Evolutionary conservation across 352 stramenopile genomes (phyloP).

Genomic region (Plasmopara halstedii): DNA sequence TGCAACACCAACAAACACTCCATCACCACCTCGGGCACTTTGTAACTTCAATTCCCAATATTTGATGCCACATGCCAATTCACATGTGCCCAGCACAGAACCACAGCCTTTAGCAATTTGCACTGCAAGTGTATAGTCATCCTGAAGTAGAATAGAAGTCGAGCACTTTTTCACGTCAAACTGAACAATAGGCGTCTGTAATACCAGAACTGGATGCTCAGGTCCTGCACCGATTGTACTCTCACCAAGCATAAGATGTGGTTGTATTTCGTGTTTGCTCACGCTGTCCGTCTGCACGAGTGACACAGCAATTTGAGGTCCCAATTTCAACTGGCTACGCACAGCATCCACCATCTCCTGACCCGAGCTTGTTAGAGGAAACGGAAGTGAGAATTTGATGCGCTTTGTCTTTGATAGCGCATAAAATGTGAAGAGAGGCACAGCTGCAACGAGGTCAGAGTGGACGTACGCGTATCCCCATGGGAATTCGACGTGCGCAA

Average conservation of each 20-base stretch:
- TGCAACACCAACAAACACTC: constrained; percentile 66
- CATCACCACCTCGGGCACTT: constrained; percentile 41
- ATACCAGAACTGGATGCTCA: constrained; percentile 62
- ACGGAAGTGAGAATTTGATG: constrained; percentile 61
- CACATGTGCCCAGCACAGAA: constrained; percentile 49
- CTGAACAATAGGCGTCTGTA: constrained; percentile 53
- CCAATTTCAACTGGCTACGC: constrained; percentile 35
- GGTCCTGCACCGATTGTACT: constrained; percentile 54
- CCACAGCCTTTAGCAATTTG: constrained; percentile 59
- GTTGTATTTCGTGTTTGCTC: constrained; percentile 58
- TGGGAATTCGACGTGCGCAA: constrained; percentile 62
- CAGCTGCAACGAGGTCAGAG: constrained; percentile 40
- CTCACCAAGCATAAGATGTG: constrained; percentile 47
- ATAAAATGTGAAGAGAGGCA: constrained; percentile 75
- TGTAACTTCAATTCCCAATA: constrained; percentile 77
- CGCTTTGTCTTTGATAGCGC: constrained; percentile 49
- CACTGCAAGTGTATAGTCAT: constrained; percentile 38
- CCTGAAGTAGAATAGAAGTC: constrained; percentile 42
- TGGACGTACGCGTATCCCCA: constrained; percentile 71
- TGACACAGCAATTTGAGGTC: constrained; percentile 45
- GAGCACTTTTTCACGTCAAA: constrained; percentile 64
- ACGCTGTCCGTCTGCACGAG: constrained; percentile 74
- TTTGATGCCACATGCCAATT: constrained; percentile 58
- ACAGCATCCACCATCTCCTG: constrained; percentile 57
- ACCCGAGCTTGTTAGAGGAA: constrained; percentile 41